Evolutionary conservation across 768 basidiomycete genomes (phyloP), one percentile per base, ranked within the genome.

Genomic region (Suillus cothurnatus): DNA sequence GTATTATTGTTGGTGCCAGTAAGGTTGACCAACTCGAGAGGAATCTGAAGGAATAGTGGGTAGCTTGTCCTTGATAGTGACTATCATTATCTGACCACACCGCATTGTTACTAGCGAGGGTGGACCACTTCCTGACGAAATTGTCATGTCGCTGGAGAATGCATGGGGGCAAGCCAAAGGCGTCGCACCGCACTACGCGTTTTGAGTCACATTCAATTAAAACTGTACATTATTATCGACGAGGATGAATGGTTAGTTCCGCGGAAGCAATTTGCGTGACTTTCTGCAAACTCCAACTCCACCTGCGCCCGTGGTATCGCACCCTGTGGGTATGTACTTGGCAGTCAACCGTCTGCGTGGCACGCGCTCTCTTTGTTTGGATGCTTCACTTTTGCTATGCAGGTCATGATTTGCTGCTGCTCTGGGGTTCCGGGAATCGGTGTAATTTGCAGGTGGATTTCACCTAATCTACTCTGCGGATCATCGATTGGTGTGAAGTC

Each of bases 21-120:
- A 57, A 17, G n/a, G 61, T 71, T 38, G 67, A 68, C 15, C 78
- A 82, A 53, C 70, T 82, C 26, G 75, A 80, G 69, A 62, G 67
- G 8, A 63, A 63, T 55, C n/a, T 63, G 17, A 63, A 26, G 53
- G 55, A 61, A 34, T 28, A 41, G 38, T 63, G 55, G n/a, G 57
- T 53, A 11, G 12, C 32, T 34, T 34, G 26, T n/a, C n/a, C 38
- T 57, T 21, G 11, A 28, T 52, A 4, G 23, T 55, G 23, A 19
- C 6, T 2, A 17, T 15, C 19, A 17, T 19, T 26, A 8, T 52
- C 50, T 52, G 38, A 49, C 26, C 28, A 38, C 15, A 36, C 58
- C 15, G 9, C 41, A 23, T n/a, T 15, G 12, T 31, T 36, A n/a
- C 21, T 41, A 63, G 62, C 26, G 62, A 63, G 56, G 62, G 56